A percentile compares a stretch with the other conserved stretches of the same genome.
Conservation (phyloP, 2,329 filamentous ascomycete species). For the Dothistroma septosporum region DNA sequence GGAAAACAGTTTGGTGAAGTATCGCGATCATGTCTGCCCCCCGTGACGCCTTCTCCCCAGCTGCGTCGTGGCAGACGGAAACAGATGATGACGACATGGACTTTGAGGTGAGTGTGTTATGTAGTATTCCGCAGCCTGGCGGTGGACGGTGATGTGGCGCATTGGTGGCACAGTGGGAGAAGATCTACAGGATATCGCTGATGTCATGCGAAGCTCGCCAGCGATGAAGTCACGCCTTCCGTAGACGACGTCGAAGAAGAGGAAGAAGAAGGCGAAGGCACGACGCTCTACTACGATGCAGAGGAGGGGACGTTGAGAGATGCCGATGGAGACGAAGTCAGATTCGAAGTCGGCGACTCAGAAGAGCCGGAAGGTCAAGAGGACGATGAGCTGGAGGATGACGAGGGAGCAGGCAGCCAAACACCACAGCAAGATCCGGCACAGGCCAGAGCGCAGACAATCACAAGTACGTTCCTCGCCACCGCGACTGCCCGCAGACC, state of each 20-base stretch:
- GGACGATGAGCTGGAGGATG: constrained; percentile 26
- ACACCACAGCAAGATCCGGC: constrained; percentile 22
- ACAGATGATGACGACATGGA: constrained; percentile 51
- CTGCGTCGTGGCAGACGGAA: constrained; percentile 23
- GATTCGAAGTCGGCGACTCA: constrained; percentile 22
- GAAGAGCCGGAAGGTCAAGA: constrained; percentile 33
- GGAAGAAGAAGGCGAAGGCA: constrained; percentile 41
- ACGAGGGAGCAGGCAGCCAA: constrained; percentile 29
- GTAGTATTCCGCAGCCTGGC: background rate
- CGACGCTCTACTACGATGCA: constrained; percentile 36
- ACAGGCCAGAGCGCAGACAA: constrained; percentile 24
- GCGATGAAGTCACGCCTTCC: constrained; percentile 35
- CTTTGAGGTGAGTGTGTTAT: constrained; percentile 42
- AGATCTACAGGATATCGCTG: background rate
- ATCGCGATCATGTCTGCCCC: constrained; percentile 10
- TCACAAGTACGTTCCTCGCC: constrained; percentile 28
- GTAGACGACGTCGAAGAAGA: constrained; percentile 39
- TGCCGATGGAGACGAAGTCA: constrained; percentile 28
- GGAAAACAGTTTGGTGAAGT: background rate
- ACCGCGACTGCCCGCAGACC: constrained; percentile 6
- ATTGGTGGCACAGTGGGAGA: background rate
- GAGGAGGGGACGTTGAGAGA: constrained; percentile 36
- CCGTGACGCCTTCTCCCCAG: constrained; percentile 15
- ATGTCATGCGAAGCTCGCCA: constrained; percentile 25
- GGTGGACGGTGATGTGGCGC: background rate